phyloP scores from a whole-genome alignment of 106 monocot species.

The Ottelia alismoides region DNA sequence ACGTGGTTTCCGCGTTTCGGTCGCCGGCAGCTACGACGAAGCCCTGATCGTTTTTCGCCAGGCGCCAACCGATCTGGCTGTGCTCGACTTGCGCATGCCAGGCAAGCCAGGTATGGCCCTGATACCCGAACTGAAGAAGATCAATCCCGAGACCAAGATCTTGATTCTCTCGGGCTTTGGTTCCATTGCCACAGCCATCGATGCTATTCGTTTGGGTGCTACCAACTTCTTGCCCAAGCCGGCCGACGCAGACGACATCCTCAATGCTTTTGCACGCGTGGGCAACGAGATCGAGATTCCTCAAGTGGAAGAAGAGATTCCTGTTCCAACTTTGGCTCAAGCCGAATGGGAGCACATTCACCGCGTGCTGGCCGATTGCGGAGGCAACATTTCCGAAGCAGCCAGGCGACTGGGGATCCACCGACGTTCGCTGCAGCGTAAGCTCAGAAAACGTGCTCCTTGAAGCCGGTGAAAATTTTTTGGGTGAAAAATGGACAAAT shows the following conservation, averaged over 20 bases:
- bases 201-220: not conserved
- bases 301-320: not conserved
- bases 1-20: not conserved
- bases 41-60: not conserved
- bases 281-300: not conserved
- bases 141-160: not conserved
- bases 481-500: too few relatives aligned
- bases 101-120: not conserved
- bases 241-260: not conserved
- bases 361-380: too few relatives aligned
- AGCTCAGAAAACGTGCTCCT: not conserved
- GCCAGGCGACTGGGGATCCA: not conserved
- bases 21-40: not conserved
- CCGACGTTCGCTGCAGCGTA: not conserved
- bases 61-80: not conserved
- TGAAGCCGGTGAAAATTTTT: too few relatives aligned
- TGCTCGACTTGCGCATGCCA: not conserved
- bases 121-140: not conserved
- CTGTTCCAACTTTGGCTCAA: not conserved
- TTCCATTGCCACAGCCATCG: not conserved
- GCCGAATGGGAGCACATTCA: too few relatives aligned
- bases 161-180: not conserved
- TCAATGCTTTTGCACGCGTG: not conserved
- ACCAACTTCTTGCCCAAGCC: not conserved
- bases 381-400: too few relatives aligned